These are phyloP conservation scores for Whalleya microplaca DNA, from an alignment of 2,329 filamentous ascomycete genomes.

Conservation along the genomic window DNA sequence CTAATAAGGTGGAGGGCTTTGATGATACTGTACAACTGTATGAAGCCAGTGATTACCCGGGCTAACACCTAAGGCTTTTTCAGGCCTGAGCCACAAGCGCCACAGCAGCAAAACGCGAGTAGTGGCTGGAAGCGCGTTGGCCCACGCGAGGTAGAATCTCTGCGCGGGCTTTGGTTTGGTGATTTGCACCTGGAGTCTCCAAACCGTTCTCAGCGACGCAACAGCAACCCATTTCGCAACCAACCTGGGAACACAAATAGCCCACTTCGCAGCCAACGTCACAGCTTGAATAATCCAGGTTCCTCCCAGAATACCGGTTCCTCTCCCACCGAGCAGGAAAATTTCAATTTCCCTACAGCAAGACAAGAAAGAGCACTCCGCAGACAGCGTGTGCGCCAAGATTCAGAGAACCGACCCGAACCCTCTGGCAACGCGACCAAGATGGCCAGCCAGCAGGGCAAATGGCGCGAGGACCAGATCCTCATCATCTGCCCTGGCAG, in stretches of 20 bases:
- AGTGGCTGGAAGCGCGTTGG: conserved; percentile 24
- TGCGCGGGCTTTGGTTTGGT: conserved; percentile 14
- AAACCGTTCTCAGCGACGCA: conserved; percentile 2
- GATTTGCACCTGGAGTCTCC: conserved; percentile 10
- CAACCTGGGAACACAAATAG: neutral
- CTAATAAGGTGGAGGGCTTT: no score
- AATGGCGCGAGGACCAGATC: conserved; percentile 68
- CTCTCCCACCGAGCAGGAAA: neutral
- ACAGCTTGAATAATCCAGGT: neutral
- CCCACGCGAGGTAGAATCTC: conserved; percentile 25
- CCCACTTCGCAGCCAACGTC: neutral
- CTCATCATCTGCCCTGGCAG: conserved; percentile 81
- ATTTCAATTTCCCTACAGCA: conserved; percentile 5
- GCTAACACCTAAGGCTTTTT: neutral
- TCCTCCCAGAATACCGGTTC: neutral
- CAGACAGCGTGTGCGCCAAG: conserved; percentile 14
- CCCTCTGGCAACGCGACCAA: conserved; percentile 18
- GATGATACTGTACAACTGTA: neutral
- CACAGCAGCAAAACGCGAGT: conserved; percentile 1
- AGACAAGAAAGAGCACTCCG: conserved; percentile 22
- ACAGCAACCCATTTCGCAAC: no score
- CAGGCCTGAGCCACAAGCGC: neutral
- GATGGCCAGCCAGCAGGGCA: conserved; percentile 61
- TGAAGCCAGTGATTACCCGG: neutral
- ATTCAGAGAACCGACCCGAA: neutral